Evolutionary conservation across 2,329 filamentous ascomycete species (phyloP).

Genomic region (Thelonectria olida): DNA sequence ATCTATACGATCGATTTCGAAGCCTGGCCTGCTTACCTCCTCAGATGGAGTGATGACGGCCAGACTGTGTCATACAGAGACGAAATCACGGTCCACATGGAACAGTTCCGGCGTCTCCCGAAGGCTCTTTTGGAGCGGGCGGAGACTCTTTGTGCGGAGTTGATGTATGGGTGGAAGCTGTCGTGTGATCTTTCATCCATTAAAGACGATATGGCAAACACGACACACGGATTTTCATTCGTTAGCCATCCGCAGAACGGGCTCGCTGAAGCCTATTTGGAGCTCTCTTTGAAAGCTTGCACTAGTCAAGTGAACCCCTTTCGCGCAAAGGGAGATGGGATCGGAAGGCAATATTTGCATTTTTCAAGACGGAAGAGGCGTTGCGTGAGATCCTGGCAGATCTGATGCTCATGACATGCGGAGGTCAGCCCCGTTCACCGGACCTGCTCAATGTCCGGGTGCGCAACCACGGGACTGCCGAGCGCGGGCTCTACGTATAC

Average conservation of each 20-base stretch:
- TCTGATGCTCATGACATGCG: background rate
- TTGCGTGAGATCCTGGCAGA: background rate
- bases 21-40: too few species aligned
- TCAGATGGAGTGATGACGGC: background rate
- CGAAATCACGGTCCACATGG: background rate
- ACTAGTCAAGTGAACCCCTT: background rate
- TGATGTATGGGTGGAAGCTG: background rate
- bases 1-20: too few species aligned
- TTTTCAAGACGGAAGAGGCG: background rate
- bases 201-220: background rate
- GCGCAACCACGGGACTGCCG: background rate
- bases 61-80: background rate
- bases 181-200: background rate
- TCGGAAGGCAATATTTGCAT: background rate
- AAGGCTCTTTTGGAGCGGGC: background rate
- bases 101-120: background rate
- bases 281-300: background rate
- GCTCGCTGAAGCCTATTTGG: background rate
- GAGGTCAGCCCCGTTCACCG: background rate
- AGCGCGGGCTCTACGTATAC: constrained; percentile 6
- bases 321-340: background rate
- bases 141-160: background rate
- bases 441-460: constrained; percentile 4
- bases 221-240: background rate
- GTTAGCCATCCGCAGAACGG: background rate